Base-by-base conservation (phyloP, 495 filamentous ascomycete species). In the Physcia stellaris region DNA sequence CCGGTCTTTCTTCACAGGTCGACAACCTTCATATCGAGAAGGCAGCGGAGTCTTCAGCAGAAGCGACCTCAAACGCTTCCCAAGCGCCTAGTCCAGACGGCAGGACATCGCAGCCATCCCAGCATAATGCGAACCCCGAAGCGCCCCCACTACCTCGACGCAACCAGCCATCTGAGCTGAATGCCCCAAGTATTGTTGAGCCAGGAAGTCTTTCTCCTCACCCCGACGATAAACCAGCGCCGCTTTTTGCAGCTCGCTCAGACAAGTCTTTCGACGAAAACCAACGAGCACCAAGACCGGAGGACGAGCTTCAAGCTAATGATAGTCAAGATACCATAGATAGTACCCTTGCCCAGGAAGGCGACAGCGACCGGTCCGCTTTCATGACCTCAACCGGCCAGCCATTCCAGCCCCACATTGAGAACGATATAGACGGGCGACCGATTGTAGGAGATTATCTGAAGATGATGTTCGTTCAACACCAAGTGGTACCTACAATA, bases 381-480 rank as follows among this genome's bases (percentile, higher is more conserved):
- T 22, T 49, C 15, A 41, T 45, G 41, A 46, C 41, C 26, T 49
- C 53, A 21, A 59, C 52, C 20, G 56, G 55, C 10, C 53, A 57
- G n/a, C 56, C 51, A 17, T 58, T 59, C 23, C 38, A 51, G 19
- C 60, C 62, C 18, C 63, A 66, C 32, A 65, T 71, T 41, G 75
- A 82, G 41, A 61, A 68, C 21, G 80, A 83, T 43, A 56, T 68
- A 18, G 75, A 82, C 50, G 77, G 73, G 5, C 68, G 70, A n/a
- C 84, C 86, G 6, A 88, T 99, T 18, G 90, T 99, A n/a, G 90
- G 90, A 12, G 90, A 99, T 55, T 84, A 78, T 49, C 68, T 99
- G 39, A 99, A 99, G 58, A 88, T 94, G 59, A 84, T 85, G 65
- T 95, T 99, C 56, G 88, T 96, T 12, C 79, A 94, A 57, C 75